These are phyloP conservation scores for Salix viminalis DNA, from an alignment of 345 rosid genomes.

Conservation along the genomic window DNA sequence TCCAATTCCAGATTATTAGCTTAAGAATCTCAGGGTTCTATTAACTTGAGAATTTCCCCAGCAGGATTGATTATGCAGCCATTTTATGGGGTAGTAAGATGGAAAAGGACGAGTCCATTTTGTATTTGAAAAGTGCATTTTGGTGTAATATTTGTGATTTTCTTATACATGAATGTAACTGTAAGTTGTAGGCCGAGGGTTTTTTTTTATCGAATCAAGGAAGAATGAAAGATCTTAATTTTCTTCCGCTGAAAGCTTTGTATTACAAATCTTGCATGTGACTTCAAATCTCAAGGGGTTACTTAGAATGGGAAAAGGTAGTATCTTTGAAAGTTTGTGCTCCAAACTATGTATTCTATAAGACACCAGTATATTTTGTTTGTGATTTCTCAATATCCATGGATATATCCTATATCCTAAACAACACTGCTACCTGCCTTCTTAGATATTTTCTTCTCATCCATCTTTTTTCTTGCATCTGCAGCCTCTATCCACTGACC, in stretches of 20 bases:
- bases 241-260: too few species aligned
- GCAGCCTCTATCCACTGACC: constrained; percentile 34
- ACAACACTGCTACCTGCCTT: constrained; percentile 13
- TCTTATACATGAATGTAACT: neutral
- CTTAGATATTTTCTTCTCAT: constrained; percentile 11
- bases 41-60: neutral
- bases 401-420: neutral
- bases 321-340: too few species aligned
- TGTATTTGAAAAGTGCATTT: neutral
- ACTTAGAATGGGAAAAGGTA: too few species aligned
- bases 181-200: neutral
- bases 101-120: neutral
- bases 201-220: neutral
- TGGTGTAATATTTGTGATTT: neutral
- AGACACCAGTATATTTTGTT: neutral
- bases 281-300: too few species aligned
- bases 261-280: too few species aligned
- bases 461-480: constrained; percentile 17
- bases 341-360: too few species aligned
- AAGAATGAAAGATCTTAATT: neutral
- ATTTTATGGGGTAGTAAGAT: neutral
- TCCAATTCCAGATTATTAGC: neutral
- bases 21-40: neutral
- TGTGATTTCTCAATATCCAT: neutral
- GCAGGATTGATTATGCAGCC: neutral